Base-by-base conservation (phyloP, 2,329 filamentous ascomycete genomes). In the Dothistroma pini region DNA sequence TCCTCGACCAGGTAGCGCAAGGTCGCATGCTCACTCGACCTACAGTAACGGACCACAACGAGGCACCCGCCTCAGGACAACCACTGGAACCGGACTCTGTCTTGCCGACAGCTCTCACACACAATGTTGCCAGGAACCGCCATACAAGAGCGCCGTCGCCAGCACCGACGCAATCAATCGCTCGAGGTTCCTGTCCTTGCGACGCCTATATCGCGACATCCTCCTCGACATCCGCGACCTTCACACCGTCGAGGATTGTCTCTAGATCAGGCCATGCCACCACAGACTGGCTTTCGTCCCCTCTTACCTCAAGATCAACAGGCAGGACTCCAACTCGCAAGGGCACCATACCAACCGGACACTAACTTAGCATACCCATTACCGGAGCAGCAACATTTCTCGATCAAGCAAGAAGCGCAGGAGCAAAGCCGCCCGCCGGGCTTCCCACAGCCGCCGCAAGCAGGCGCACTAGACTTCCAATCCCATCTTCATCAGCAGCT, bases 91-190 rank as follows among this genome's bases (percentile, higher is more conserved):
- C 87, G 86, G 85, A 89, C 86, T 89, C 80, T 71, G 51, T 83
- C 81, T 85, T 85, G 83, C 86, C 61, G 50, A 66, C 57, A 56
- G 50, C 49, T 60, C 50, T 71, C 82, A 79, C 47, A 62, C 50
- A 71, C 82, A 79, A 93, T 93, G 90, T 87, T 92, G 87, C 89
- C 89, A 80, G 87, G 71, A 69, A 76, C 88, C 81, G 82, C 85
- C 82, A 86, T 91, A 81, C 87, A 90, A 76, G 84, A 84, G 78
- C 87, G 87, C 77, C 85, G 87, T 76, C 85, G 86, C 79, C 84
- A 86, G 78, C 91, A 96, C 80, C 85, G 90, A 77, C 89, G 92
- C 80, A 91, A 96, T 81, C 88, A 90, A 73, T 96, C 92, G 75
- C 90, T 90, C 79, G 90, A 93, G 76, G 85, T 86, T 72, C 84